These are phyloP conservation scores for Hypericum androsaemum DNA, from an alignment of 345 rosid species.

Conservation along the genomic window DNA sequence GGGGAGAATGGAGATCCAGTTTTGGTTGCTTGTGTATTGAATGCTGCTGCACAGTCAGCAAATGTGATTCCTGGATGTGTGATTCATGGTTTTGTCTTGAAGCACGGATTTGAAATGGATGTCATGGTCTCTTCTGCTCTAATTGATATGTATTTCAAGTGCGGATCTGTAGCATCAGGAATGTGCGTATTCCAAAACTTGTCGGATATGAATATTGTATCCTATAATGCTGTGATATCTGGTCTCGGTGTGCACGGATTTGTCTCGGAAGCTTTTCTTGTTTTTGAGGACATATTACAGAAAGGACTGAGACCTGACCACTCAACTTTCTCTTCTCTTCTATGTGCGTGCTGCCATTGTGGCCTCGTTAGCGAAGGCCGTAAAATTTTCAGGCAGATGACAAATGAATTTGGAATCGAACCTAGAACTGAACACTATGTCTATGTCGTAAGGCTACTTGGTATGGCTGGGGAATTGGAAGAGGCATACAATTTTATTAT, in stretches of 20 bases:
- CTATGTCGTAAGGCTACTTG: conserved; percentile 71
- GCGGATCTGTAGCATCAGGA: conserved; percentile 47
- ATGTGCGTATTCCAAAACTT: conserved; percentile 37
- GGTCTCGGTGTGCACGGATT: conserved; percentile 69
- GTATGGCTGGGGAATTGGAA: conserved; percentile 57
- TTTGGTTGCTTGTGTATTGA: conserved; percentile 45
- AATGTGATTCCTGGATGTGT: conserved; percentile 38
- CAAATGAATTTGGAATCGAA: conserved; percentile 48
- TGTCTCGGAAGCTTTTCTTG: conserved; percentile 49
- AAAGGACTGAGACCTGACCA: conserved; percentile 50
- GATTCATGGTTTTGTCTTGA: conserved; percentile 51
- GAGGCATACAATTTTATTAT: conserved; percentile 50
- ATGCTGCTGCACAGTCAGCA: conserved; percentile 50
- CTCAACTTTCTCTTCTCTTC: conserved; percentile 67
- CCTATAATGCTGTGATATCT: conserved; percentile 59
- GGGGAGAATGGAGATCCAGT: conserved; percentile 52
- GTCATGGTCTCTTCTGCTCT: conserved; percentile 64
- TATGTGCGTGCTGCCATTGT: conserved; percentile 68
- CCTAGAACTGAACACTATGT: conserved; percentile 58
- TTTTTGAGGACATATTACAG: conserved; percentile 42
- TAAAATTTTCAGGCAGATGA: conserved; percentile 55
- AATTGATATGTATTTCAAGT: conserved; percentile 70
- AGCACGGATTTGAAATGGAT: conserved; percentile 44
- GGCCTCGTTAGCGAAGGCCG: conserved; percentile 54
- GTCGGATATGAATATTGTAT: conserved; percentile 34